phyloP scores from a whole-genome alignment of 805 yeast genomes.

The Yamadazyma endophytica region DNA sequence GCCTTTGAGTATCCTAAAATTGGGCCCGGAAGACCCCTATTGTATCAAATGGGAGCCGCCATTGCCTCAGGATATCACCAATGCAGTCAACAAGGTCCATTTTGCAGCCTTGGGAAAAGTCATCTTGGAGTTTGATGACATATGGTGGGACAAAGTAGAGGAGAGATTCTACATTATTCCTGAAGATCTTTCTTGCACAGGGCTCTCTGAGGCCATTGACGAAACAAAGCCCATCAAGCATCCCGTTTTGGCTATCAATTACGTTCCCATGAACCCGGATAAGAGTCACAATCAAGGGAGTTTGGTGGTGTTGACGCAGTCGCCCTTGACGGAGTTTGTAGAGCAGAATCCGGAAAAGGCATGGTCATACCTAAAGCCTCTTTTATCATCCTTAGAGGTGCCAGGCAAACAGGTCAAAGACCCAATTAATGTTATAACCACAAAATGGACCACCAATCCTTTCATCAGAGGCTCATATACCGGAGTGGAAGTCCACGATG shows the following conservation, averaged over 20 bases:
- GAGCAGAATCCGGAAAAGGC: slow-evolving; percentile 49
- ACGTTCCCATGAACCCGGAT: slow-evolving; percentile 37
- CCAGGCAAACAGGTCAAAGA: slow-evolving; percentile 12
- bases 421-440: slow-evolving; percentile 37
- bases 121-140: slow-evolving; percentile 34
- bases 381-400: slow-evolving; percentile 27
- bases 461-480: slow-evolving; percentile 79
- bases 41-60: slow-evolving; percentile 37
- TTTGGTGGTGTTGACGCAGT: slow-evolving; percentile 64
- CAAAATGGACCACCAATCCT: slow-evolving; percentile 80
- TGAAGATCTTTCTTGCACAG: slow-evolving; percentile 6
- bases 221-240: slow-evolving; percentile 27
- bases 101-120: slow-evolving; percentile 42
- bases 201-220: slow-evolving; percentile 4
- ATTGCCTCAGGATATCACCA: slow-evolving; percentile 15
- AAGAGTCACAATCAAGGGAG: slow-evolving; percentile 37
- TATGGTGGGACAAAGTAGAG: slow-evolving; percentile 41
- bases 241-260: slow-evolving; percentile 62
- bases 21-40: slow-evolving; percentile 32
- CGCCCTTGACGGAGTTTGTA: slow-evolving; percentile 63
- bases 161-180: slow-evolving; percentile 36
- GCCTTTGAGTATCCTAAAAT: slow-evolving; percentile 67
- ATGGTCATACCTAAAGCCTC: slow-evolving; percentile 58
- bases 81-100: slow-evolving; percentile 22
- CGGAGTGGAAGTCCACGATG: slow-evolving; percentile 65